Base-by-base conservation (phyloP, 352 stramenopile genomes). In the Globisporangium cederbergense region DNA sequence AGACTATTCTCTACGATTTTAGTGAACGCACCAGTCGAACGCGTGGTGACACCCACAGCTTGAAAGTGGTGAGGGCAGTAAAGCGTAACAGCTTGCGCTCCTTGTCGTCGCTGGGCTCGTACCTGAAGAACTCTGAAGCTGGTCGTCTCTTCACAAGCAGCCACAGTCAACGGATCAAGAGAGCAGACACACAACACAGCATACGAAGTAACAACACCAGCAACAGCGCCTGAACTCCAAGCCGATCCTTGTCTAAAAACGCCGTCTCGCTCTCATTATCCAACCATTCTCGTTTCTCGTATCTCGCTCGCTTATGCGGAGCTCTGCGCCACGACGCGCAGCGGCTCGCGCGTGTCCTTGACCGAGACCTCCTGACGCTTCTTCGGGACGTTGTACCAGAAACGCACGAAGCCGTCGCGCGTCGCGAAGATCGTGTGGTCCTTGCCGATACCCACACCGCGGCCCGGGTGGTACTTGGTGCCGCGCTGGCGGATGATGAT, bases 401-500 rank as follows among this genome's bases (percentile, higher is more conserved):
- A 98, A 32, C 93, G 77, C 49, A 98, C 94, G 51, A 86, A 92
- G 51, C 93, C 94, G 32, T 93, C 81, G 46, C 76, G 76, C 50
- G 85, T 89, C 43, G 93, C 90, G 72, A 94, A 98, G 65, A 98
- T 91, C 47, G 94, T 98, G 78, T 98, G 89, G 79, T 98, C 94
- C 78, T 92, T 96, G 70, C 94, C 94, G 36, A 98, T 81, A 32
- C 95, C 95, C 38, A 99, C 97, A 58, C 97, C 97, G 10, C 94
- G 90, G 53, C 96, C 97, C 36, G 87, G 73, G 73, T 98, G 88
- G 79, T 97, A 99, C 72, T 97, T 98, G 67, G 90, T 98, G 47
- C 97, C 97, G 54, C 97, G 88, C 81, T 99, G 97, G 56, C 97
- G 84, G 47, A 99, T 96, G 65, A 99, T 98, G 73, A 99, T 99